Base-by-base conservation (phyloP, 441 rosid genomes). In the Raphanus hybrid region DNA sequence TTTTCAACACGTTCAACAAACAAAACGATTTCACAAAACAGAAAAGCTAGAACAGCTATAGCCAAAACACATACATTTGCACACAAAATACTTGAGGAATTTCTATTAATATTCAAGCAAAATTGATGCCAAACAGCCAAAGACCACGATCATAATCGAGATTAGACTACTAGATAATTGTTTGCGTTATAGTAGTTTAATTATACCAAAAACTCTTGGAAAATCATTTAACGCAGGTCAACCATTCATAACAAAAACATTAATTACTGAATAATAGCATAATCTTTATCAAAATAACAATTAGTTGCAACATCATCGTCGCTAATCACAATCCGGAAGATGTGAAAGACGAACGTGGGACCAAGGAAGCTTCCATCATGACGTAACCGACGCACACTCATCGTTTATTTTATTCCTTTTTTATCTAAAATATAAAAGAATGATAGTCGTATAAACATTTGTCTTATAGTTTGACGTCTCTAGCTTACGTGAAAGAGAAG, bases 401-500 rank as follows among this genome's bases (percentile, higher is more conserved):
- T 69, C 7, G 29, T 29, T 9, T 52, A 3, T 32, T 52, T 37
- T 20, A 57, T 57, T 20, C 62, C 11, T 29, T 29, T 29, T 57
- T 20, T 58, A 11, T 26, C 15, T 59, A 8, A 8, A 8, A 8
- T 9, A 26, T 2, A n/a, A 5, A 5, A 16, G 8, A 18, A 48
- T 6, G 52, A 58, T 10, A 64, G 3, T 29, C 5, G 45, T 50
- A 50, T 14, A 7, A 39, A 39, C 45, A 48, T 50, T 16, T 6
- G 26, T 34, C n/a, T 60, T n/a, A 50, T 48, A 50, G 54, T 48
- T 26, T 63, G 65, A 76, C 65, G 70, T 55, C 48, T 63, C 58
- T 63, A 8, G 50, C 27, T 11, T 55, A 55, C 50, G 27, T 11
- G 43, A 70, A 27, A 8, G 65, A 34, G 75, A 73, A 77, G 84